Base-by-base conservation (phyloP, 2,329 filamentous ascomycete species). In the Alternaria sp. region DNA sequence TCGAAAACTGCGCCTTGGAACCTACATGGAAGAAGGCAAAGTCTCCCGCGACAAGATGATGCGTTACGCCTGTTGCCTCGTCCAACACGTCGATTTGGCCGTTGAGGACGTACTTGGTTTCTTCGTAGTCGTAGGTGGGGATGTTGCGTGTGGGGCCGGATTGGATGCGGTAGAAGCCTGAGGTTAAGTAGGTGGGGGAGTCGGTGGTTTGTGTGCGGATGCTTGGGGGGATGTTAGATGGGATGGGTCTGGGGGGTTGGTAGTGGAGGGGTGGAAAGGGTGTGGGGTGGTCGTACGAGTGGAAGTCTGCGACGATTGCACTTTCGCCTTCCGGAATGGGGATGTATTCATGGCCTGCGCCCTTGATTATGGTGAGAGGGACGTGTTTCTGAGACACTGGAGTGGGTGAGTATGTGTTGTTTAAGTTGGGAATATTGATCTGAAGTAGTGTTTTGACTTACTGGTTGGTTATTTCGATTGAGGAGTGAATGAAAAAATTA, bases 11-110 rank as follows among this genome's bases (percentile, higher is more conserved):
- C 5, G 62, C 69, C 56, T 69, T 69, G 2, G 62, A 65, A 1
- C 67, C 67, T 2, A 70, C 66, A 36, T 66, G 62, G 53, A 71
- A 71, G 64, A 71, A 71, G 1, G 67, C 69, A 54, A 69, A 71
- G 42, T 71, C 67, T 3, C 69, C 67, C 0, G 67, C 58, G 7
- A 71, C 67, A 6, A 71, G 62, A 29, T 71, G 67, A 24, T 71
- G 69, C 14, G 61, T 66, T 2, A 70, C 54, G 2, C 68, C 68
- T 1, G 68, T 71, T 1, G 68, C 67, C 58, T 71, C 68, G 31
- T 71, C 68, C 26, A 71, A 33, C 2, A 71, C 61, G 23, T 71
- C 67, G 28, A 71, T 70, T 34, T 71, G 68, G 24, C 68, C 68
- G 10, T 52, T 59, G 13, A 71, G 62, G 14, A 71, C 63, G 29